Percentiles rank a stretch among this genome's conserved stretches.
Conservation (phyloP, 305 asterid genomes). For the Solanum aculeatissimum region DNA sequence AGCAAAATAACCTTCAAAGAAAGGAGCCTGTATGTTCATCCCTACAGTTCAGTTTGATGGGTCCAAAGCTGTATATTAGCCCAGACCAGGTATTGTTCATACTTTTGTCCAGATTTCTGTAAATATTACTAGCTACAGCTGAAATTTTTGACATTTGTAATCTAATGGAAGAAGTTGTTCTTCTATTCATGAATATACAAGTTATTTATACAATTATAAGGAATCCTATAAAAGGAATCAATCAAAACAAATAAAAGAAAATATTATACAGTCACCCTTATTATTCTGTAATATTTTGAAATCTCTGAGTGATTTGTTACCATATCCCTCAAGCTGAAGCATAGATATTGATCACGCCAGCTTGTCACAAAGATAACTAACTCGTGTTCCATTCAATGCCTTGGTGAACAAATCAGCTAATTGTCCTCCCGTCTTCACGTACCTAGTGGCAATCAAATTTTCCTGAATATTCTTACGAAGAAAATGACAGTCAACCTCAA, state of each 20-base stretch:
- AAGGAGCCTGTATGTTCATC: slow-evolving; percentile 90
- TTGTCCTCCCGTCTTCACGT: background rate
- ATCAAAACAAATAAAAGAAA: background rate
- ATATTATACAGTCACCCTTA: background rate
- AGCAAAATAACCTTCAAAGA: slow-evolving; percentile 70
- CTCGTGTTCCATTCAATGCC: background rate
- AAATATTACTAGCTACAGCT: background rate
- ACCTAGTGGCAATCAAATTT: background rate
- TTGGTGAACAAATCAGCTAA: background rate
- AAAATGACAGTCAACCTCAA: background rate
- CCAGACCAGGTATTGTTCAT: slow-evolving; percentile 72
- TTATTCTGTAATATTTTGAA: background rate
- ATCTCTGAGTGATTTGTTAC: background rate
- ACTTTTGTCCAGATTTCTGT: background rate
- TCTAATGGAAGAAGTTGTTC: background rate
- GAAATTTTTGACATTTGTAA: background rate
- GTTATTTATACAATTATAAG: background rate
- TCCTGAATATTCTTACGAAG: background rate
- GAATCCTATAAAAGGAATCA: background rate
- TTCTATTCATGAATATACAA: background rate
- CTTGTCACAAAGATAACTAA: background rate
- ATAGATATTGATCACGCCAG: background rate
- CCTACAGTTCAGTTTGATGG: slow-evolving; percentile 96
- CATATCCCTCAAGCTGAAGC: background rate
- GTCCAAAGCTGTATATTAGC: slow-evolving; percentile 90